A percentile compares a stretch with the other conserved stretches of the same genome.
Conservation (phyloP, 2,329 filamentous ascomycete genomes). For the Alternaria viburni region DNA sequence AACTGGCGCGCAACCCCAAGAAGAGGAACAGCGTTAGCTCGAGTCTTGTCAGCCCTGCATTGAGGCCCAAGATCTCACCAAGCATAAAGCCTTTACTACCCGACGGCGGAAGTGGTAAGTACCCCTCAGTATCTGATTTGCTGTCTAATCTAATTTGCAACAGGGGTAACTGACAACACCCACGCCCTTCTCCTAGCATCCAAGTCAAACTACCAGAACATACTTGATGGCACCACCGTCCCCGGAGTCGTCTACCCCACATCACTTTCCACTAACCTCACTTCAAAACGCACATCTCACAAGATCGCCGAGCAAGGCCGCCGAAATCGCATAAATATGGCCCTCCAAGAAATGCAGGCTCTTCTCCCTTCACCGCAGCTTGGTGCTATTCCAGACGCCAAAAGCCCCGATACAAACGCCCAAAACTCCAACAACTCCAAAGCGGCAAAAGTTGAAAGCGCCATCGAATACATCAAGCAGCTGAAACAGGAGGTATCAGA, state of each 20-base stretch:
- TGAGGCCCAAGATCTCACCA: conserved; percentile 88
- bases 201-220: conserved; percentile 98
- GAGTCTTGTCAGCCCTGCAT: conserved; percentile 81
- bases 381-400: conserved; percentile 30
- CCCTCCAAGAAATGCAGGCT: conserved; percentile 86
- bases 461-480: conserved; percentile 92
- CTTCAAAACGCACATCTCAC: conserved; percentile 95
- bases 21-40: conserved; percentile 63
- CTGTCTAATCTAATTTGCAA: conserved; percentile 18
- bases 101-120: conserved; percentile 62
- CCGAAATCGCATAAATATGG: conserved; percentile 92
- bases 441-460: conserved; percentile 95
- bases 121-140: neutral
- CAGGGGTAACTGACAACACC: conserved; percentile 61
- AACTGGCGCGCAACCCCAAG: conserved; percentile 38
- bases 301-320: conserved; percentile 98
- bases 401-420: conserved; percentile 47
- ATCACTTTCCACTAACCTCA: conserved; percentile 89
- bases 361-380: conserved; percentile 70
- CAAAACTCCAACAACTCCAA: conserved; percentile 68
- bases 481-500: conserved; percentile 75
- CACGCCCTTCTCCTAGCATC: conserved; percentile 81
- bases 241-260: conserved; percentile 91
- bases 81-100: conserved; percentile 92
- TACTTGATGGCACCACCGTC: conserved; percentile 88